Percentiles rank a stretch among this genome's conserved stretches.
Conservation (phyloP, 2,329 filamentous ascomycete species). For the Leptographium procerum region DNA sequence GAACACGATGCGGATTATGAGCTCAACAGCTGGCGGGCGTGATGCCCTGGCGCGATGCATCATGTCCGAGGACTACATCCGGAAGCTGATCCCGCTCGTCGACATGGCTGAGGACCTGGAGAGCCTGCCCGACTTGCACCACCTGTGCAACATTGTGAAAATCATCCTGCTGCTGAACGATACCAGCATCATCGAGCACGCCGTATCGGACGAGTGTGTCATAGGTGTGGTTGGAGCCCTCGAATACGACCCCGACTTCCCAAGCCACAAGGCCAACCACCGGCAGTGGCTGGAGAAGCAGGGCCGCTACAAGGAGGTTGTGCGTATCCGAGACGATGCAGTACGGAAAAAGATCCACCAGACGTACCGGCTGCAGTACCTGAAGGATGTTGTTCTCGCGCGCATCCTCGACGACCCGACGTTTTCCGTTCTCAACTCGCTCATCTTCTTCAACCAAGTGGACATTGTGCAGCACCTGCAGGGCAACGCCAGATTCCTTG, state of each 20-base stretch:
- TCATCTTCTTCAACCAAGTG: constrained; percentile 98
- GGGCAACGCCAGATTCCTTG: constrained; percentile 63
- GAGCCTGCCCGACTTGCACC: constrained; percentile 74
- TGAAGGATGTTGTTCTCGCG: constrained; percentile 96
- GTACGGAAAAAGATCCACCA: constrained; percentile 89
- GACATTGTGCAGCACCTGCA: constrained; percentile 96
- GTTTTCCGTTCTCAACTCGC: constrained; percentile 90
- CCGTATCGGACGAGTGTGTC: constrained; percentile 81
- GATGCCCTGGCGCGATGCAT: constrained; percentile 84
- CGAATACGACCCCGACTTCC: constrained; percentile 97
- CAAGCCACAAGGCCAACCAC: constrained; percentile 94
- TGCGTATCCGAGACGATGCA: constrained; percentile 71
- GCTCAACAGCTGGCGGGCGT: constrained; percentile 60
- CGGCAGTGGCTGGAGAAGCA: constrained; percentile 83
- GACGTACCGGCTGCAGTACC: constrained; percentile 89
- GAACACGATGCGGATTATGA: constrained; percentile 68
- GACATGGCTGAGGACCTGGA: constrained; percentile 86
- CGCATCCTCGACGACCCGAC: constrained; percentile 95
- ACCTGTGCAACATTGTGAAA: constrained; percentile 97
- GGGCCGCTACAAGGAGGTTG: constrained; percentile 90
- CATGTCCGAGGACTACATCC: constrained; percentile 74
- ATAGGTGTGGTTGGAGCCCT: constrained; percentile 88
- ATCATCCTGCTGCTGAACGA: constrained; percentile 90
- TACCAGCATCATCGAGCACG: constrained; percentile 84
- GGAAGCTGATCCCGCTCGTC: constrained; percentile 75